Evolutionary conservation across 2,329 filamentous ascomycete species (phyloP), one percentile per base, ranked within the genome.

Genomic region (Penicillium rolfsii): DNA sequence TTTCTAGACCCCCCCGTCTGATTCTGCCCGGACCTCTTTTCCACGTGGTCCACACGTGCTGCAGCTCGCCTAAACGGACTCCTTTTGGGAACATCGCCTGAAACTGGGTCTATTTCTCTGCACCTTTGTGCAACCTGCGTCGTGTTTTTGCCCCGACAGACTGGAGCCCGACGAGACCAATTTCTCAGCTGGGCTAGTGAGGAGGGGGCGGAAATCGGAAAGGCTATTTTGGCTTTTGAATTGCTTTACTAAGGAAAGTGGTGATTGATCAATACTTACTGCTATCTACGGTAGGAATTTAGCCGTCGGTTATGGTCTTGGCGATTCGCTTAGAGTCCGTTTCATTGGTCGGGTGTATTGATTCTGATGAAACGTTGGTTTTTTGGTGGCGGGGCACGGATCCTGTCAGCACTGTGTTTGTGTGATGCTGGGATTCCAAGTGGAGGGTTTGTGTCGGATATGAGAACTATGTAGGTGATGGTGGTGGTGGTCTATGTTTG

Each of bases 11-110:
- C 28, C 11, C 28, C 11, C 38, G 22, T 48, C 41, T 36, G 16
- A 52, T 60, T 46, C n/a, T 16, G 11, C 55, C 40, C 30, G 26
- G 46, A 46, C 53, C 55, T 22, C 46, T 53, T 48, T 57, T 43
- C 66, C 67, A 69, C 67, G 67, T 69, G 67, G 64, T 52, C 60
- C 54, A 67, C 64, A 66, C 66, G 62, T 69, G 66, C 61, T 62
- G 58, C 57, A 64, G 43, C 46, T 68, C 67, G 67, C 66, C 60
- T 69, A 66, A 59, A 46, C 55, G 64, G 52, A 45, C 66, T 67
- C 22, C 35, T 52, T 62, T 65, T 9, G 5, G 5, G 63, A 41
- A 33, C 33, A 40, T 60, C 52, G 55, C 38, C 19, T 43, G 19
- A 22, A 22, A 22, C 19, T 22, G 2, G 19, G 9, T 22, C 40